Percentiles rank a stretch among this genome's conserved stretches.
Conservation (phyloP, 2,329 filamentous ascomycete genomes). For the Claviceps purpurea region DNA sequence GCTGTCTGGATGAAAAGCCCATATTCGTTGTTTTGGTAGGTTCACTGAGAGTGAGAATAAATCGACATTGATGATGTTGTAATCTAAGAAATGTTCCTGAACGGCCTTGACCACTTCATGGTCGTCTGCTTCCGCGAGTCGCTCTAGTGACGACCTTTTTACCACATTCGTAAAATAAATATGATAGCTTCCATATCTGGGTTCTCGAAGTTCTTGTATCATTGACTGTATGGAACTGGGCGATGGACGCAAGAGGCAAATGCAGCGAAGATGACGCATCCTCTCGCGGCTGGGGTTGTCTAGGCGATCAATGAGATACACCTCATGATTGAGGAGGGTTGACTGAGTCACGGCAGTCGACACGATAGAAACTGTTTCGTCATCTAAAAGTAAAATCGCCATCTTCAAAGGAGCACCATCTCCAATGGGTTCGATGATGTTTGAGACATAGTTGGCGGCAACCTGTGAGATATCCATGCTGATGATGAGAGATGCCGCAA, state of each 20-base stretch:
- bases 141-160: conserved; percentile 89
- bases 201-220: conserved; percentile 89
- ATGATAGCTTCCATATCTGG: conserved; percentile 95
- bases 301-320: conserved; percentile 92
- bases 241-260: conserved; percentile 87
- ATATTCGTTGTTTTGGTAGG: conserved; percentile 62
- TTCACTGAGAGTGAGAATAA: conserved; percentile 69
- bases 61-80: conserved; percentile 87
- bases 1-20: conserved; percentile 66
- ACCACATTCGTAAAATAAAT: conserved; percentile 96
- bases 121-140: conserved; percentile 89
- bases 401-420: conserved; percentile 78
- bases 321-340: conserved; percentile 84
- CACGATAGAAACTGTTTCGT: conserved; percentile 84
- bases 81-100: conserved; percentile 95
- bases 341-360: conserved; percentile 96
- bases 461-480: conserved; percentile 87
- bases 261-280: conserved; percentile 90
- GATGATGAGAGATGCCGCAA: neutral
- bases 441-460: conserved; percentile 87
- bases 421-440: conserved; percentile 67
- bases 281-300: conserved; percentile 86
- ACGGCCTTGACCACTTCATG: conserved; percentile 91
- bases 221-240: conserved; percentile 84
- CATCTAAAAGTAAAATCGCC: conserved; percentile 92